A percentile compares a stretch with the other conserved stretches of the same genome.
phyloP scores from a whole-genome alignment of 352 stramenopile genomes.

The Phytopythium kandeliae region DNA sequence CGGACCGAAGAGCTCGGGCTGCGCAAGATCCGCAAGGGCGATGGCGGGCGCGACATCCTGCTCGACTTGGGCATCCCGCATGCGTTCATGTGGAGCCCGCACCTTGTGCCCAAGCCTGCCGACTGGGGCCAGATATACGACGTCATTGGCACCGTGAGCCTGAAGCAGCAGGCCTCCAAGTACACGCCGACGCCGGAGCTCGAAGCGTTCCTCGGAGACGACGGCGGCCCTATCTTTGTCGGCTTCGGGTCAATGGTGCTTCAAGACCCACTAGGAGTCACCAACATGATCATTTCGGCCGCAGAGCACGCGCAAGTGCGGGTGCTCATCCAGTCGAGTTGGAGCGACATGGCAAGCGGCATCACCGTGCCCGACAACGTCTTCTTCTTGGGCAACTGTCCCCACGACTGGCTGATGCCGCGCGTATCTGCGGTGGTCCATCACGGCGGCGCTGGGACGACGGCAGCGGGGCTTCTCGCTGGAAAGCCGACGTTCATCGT shows the following conservation, averaged over 20 bases:
- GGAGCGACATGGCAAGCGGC: constrained; percentile 71
- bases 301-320: constrained; percentile 51
- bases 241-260: constrained; percentile 94
- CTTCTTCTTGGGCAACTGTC: constrained; percentile 62
- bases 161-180: constrained; percentile 27
- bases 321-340: constrained; percentile 89
- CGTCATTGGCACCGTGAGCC: constrained; percentile 82
- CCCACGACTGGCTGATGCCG: constrained; percentile 91
- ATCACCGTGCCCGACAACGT: constrained; percentile 46
- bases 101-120: constrained; percentile 80
- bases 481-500: constrained; percentile 92
- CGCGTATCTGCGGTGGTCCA: constrained; percentile 84
- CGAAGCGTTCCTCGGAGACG: constrained; percentile 48
- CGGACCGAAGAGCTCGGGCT: constrained; percentile 46
- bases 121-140: constrained; percentile 89
- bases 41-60: constrained; percentile 48
- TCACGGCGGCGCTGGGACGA: constrained; percentile 87
- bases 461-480: constrained; percentile 83
- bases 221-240: constrained; percentile 87
- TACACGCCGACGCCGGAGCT: constrained; percentile 58
- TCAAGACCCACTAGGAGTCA: constrained; percentile 56
- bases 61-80: constrained; percentile 76
- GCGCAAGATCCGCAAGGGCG: constrained; percentile 56
- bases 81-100: constrained; percentile 87
- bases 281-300: constrained; percentile 83